phyloP scores from a whole-genome alignment of 2,329 filamentous ascomycete species.

The Microcyclosporella mali region DNA sequence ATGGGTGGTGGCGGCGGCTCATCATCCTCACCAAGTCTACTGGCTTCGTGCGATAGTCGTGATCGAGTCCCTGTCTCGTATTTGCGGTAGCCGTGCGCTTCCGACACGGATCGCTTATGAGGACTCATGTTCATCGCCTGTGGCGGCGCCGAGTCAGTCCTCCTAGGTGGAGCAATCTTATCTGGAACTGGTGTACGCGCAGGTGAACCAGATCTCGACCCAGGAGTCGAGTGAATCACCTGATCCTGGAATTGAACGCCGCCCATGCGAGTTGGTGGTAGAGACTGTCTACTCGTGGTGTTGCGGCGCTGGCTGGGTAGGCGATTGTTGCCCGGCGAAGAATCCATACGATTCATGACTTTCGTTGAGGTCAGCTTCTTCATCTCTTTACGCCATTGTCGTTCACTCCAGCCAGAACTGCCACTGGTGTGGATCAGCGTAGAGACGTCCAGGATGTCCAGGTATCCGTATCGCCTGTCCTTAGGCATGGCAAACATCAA shows the following conservation, averaged over 20 bases:
- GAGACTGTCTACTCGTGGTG: conserved; percentile 33
- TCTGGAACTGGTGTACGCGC: conserved; percentile 18
- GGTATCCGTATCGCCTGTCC: conserved; percentile 78
- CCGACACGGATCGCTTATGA: conserved; percentile 47
- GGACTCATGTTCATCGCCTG: conserved; percentile 25
- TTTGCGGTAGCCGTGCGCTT: conserved; percentile 40
- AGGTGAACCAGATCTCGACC: conserved; percentile 41
- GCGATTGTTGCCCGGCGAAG: conserved; percentile 16
- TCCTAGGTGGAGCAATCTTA: conserved; percentile 29
- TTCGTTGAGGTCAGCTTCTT: conserved; percentile 81
- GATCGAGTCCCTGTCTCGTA: conserved; percentile 37
- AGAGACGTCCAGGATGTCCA: conserved; percentile 82
- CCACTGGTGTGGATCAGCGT: conserved; percentile 71
- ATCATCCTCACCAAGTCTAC: conserved; percentile 27
- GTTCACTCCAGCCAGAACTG: conserved; percentile 71
- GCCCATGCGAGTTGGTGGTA: conserved; percentile 30
- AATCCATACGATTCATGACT: conserved; percentile 50
- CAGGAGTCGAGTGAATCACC: conserved; percentile 38
- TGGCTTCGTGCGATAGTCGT: conserved; percentile 34
- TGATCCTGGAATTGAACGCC: conserved; percentile 41
- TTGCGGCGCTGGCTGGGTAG: conserved; percentile 38
- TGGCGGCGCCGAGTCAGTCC: conserved; percentile 41
- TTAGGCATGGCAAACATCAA: conserved; percentile 98
- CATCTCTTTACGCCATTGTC: conserved; percentile 81
- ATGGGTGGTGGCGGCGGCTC: conserved; percentile 38